phyloP scores from a whole-genome alignment of 345 rosid genomes.

The Moricandia arvensis region DNA sequence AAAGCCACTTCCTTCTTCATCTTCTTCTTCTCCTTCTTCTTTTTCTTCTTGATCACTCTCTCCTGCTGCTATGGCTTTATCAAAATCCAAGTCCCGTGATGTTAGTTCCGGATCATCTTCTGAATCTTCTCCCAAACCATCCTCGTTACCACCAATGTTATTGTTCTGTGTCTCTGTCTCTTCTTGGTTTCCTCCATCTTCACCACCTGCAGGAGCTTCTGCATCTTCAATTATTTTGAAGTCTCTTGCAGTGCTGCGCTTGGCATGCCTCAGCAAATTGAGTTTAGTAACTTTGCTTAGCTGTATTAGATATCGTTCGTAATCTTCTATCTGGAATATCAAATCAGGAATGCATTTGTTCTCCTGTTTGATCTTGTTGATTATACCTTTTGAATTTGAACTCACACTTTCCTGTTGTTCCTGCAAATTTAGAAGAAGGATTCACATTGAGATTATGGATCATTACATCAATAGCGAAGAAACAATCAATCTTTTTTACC shows the following conservation, averaged over 20 bases:
- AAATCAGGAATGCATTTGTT: constrained; percentile 84
- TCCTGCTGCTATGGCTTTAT: neutral
- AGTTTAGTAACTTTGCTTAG: constrained; percentile 71
- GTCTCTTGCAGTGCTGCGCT: constrained; percentile 82
- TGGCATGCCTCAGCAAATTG: constrained; percentile 74
- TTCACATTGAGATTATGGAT: neutral
- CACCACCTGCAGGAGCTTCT: constrained; percentile 23
- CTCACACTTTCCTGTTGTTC: constrained; percentile 51
- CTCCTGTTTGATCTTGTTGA: constrained; percentile 81
- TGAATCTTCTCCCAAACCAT: constrained; percentile 40
- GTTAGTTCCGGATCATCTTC: constrained; percentile 32
- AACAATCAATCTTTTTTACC: constrained; percentile 40
- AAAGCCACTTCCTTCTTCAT: neutral
- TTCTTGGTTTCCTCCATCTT: constrained; percentile 38
- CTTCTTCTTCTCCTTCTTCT: constrained; percentile 15
- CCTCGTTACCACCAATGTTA: constrained; percentile 10
- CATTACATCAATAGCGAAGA: neutral
- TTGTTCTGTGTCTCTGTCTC: constrained; percentile 26
- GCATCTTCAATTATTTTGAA: constrained; percentile 61
- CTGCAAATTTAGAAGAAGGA: constrained; percentile 38
- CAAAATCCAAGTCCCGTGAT: neutral
- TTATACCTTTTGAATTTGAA: constrained; percentile 49
- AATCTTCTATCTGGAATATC: constrained; percentile 82
- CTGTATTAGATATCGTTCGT: constrained; percentile 70
- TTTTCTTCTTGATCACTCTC: neutral